Evolutionary conservation across 768 basidiomycete genomes (phyloP).

Genomic region (Termitomyces sp.): DNA sequence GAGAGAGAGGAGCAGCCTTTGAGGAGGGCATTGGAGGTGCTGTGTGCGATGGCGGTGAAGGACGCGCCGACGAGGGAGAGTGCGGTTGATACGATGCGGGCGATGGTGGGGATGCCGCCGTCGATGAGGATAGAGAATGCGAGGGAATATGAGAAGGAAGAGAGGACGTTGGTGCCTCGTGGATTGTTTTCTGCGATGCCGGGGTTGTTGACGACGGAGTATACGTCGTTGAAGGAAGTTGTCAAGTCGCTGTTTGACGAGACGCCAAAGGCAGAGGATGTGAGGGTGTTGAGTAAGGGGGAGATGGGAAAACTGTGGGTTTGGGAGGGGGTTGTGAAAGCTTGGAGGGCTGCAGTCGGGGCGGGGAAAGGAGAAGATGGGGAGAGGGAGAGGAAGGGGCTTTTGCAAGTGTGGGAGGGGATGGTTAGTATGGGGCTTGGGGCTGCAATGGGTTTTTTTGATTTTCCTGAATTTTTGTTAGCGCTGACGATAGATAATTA

Average conservation of each 20-base stretch:
- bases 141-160: constrained; percentile 9
- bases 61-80: constrained; percentile 50
- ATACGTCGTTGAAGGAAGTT: constrained; percentile 36
- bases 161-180: constrained; percentile 43
- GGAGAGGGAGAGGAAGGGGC: constrained; percentile 9
- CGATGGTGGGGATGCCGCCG: constrained; percentile 26
- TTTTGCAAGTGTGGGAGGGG: constrained; percentile 53
- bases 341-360: constrained; percentile 14
- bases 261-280: constrained; percentile 48
- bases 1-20: constrained; percentile 38
- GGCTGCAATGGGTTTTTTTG: constrained; percentile 38
- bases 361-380: constrained; percentile 3
- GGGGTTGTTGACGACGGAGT: constrained; percentile 54
- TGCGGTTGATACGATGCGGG: constrained; percentile 48
- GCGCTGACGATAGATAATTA: background rate
- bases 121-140: background rate
- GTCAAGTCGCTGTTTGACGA: constrained; percentile 54
- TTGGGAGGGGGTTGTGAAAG: constrained; percentile 18
- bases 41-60: constrained; percentile 56
- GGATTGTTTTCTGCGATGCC: constrained; percentile 55
- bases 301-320: constrained; percentile 52
- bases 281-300: constrained; percentile 53
- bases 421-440: constrained; percentile 48
- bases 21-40: constrained; percentile 42
- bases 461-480: background rate